These are phyloP conservation scores for Teunomyces lycoperdinae DNA, from an alignment of 805 yeast genomes.

Conservation along the genomic window DNA sequence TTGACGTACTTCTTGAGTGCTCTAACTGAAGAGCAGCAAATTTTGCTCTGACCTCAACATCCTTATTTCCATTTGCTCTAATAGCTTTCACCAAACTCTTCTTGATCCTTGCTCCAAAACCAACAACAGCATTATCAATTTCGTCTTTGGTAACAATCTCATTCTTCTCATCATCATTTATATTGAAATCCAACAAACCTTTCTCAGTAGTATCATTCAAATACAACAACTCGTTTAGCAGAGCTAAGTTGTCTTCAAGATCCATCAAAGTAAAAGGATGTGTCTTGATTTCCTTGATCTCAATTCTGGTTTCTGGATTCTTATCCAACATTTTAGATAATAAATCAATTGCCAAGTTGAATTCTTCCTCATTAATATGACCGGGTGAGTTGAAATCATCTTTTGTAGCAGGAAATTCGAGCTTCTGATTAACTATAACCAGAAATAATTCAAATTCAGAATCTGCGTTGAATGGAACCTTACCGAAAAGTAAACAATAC, in stretches of 20 bases:
- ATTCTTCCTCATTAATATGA: constrained; percentile 42
- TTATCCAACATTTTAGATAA: constrained; percentile 61
- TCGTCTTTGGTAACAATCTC: constrained; percentile 64
- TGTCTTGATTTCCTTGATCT: constrained; percentile 65
- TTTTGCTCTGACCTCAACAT: constrained; percentile 19
- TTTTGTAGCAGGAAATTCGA: constrained; percentile 52
- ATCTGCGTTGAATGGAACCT: constrained; percentile 83
- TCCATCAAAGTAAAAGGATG: constrained; percentile 64
- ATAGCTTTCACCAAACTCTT: constrained; percentile 47
- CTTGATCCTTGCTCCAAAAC: constrained; percentile 68
- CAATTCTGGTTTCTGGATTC: constrained; percentile 65
- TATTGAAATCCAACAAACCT: constrained; percentile 13
- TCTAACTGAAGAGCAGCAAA: constrained; percentile 23
- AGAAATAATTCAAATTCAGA: constrained; percentile 84
- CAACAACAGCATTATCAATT: constrained; percentile 73
- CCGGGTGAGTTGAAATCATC: constrained; percentile 36
- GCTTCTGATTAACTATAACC: constrained; percentile 63
- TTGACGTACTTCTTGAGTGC: constrained; percentile 24
- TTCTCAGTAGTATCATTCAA: constrained; percentile 22
- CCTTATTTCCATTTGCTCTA: constrained; percentile 23
- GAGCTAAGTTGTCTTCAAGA: constrained; percentile 34
- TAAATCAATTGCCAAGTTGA: constrained; percentile 54
- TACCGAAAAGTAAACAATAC: constrained; percentile 83
- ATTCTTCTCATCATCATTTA: constrained; percentile 26
- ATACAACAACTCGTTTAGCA: constrained; percentile 34